Base-by-base conservation (phyloP, 2,329 filamentous ascomycete genomes). In the Colletotrichum sansevieriae region DNA sequence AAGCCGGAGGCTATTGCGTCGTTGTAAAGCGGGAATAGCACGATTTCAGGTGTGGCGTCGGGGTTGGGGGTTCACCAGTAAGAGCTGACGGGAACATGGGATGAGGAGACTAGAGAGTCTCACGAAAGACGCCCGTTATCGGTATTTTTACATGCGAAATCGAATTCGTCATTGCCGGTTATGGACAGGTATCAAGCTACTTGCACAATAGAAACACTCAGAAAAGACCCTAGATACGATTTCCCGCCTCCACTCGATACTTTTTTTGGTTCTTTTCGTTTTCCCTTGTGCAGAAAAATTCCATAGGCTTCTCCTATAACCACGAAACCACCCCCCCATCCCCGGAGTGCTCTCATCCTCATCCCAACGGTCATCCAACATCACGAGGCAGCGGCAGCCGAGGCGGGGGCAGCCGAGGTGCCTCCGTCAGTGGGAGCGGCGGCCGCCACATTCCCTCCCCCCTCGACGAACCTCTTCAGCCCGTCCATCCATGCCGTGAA, bases 401-500 rank as follows among this genome's bases (percentile, higher is more conserved):
- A 22, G 20, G 63, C 46, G 20, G 63, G 58, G 6, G 58, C 35
- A 29, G 64, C 35, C 0, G 59, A 22, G 1, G 64, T 15, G n/a
- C 9, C 37, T 10, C 15, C n/a, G 3, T 43, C 25, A 12, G 35
- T 52, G 22, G 39, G 44, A 22, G 49, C 35, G 33, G 51, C 52
- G 10, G 61, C 61, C 2, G 44, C 44, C 3, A 22, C 44, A 3
- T 39, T 33, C 15, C 46, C 58, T 9, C 63, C 63, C 3, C 18
- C 66, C 72, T 79, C 78, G 0, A 75, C 74, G 55, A 66, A 67
- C 55, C 59, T 71, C 77, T 80, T 83, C 64, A 84, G 67, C 37
- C 80, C 82, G 35, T 75, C 74, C 71, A 75, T 78, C 78, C 81
- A 83, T 62, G 75, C 76, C 39, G 75, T 75, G 65, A 83, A 80